Conservation (phyloP, 192 early-diverging fungal species). For the Neocallimastix lanati region DNA sequence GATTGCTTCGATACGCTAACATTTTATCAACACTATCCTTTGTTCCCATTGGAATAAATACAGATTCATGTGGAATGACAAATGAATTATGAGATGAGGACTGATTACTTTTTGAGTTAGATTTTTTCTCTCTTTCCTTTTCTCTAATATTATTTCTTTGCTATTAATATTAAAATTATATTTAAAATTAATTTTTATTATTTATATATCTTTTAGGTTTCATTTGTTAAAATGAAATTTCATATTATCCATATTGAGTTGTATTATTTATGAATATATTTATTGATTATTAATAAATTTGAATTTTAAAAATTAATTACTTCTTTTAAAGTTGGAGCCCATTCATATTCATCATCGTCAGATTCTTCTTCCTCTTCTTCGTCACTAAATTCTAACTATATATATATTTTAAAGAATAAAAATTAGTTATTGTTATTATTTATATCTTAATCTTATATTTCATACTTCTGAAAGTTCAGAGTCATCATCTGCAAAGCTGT, state of each 20-base stretch:
- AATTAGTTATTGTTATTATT: no score
- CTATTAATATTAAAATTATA: no score
- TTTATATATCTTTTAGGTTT: no score
- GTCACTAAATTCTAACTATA: not conserved
- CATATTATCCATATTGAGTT: no score
- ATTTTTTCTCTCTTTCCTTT: not conserved
- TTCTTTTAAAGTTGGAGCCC: not conserved
- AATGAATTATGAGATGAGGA: not conserved
- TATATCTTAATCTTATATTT: no score
- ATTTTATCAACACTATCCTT: not conserved
- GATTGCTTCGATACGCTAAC: not conserved
- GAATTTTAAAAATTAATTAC: no score
- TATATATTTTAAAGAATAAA: not conserved
- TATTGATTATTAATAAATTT: no score
- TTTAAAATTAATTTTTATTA: no score
- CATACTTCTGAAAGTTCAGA: not conserved
- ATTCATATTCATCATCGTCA: not conserved
- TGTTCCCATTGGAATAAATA: not conserved
- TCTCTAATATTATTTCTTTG: not conserved
- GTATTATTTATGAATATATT: no score
- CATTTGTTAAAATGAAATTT: no score
- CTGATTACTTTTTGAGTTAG: not conserved
- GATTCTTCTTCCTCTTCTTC: not conserved
- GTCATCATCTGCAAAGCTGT: not conserved
- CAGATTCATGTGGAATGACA: not conserved